phyloP scores from a whole-genome alignment of 768 basidiomycete species.

The Amanita polypyramis region DNA sequence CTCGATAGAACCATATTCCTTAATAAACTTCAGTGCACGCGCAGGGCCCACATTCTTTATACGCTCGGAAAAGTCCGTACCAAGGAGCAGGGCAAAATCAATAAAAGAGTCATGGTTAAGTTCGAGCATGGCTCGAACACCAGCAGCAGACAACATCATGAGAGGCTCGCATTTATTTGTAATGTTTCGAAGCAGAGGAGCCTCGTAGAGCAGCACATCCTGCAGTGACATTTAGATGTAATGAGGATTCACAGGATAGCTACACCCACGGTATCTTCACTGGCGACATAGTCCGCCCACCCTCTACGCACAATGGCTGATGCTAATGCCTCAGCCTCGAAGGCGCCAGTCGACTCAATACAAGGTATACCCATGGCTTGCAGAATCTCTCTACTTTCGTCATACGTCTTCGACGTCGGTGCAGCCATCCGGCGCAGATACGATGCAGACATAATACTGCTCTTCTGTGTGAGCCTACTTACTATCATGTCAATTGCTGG shows the following conservation, averaged over 20 bases:
- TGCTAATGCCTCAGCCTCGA: conserved; percentile 83
- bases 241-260: conserved; percentile 1
- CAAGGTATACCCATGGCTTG: conserved; percentile 77
- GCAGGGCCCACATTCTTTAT: conserved; percentile 75
- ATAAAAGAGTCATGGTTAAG: conserved; percentile 53
- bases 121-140: conserved; percentile 45
- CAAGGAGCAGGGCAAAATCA: conserved; percentile 81
- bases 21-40: conserved; percentile 69
- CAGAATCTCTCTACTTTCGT: conserved; percentile 59
- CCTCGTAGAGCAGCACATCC: conserved; percentile 80
- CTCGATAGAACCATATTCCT: conserved; percentile 64
- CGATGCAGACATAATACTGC: conserved; percentile 48
- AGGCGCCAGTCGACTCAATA: conserved; percentile 53
- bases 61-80: conserved; percentile 84
- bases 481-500: not conserved
- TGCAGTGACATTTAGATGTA: conserved; percentile 15
- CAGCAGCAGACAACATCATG: conserved; percentile 48
- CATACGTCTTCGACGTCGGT: conserved; percentile 58
- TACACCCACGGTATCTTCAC: conserved; percentile 70
- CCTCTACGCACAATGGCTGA: conserved; percentile 67
- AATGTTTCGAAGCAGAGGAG: conserved; percentile 71
- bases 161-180: conserved; percentile 53
- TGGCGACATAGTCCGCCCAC: conserved; percentile 77
- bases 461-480: conserved; percentile 31
- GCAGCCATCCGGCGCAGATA: conserved; percentile 52